These are phyloP conservation scores for Anacardium occidentale DNA, from an alignment of 345 rosid species.

Conservation along the genomic window DNA sequence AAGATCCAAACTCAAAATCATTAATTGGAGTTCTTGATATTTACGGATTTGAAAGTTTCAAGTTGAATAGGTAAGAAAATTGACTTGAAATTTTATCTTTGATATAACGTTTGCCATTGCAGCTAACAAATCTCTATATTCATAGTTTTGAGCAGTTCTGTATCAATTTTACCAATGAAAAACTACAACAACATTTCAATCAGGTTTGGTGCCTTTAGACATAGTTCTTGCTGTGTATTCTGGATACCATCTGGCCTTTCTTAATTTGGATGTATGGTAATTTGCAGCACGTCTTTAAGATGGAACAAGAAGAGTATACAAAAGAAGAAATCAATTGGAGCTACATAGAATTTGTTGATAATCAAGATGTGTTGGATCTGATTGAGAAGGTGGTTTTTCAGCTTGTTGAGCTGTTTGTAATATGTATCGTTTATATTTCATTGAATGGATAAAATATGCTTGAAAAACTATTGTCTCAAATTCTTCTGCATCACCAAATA, in stretches of 20 bases:
- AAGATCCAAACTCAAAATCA: slow-evolving; percentile 95
- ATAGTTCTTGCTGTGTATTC: slow-evolving; percentile 10
- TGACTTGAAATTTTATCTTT: slow-evolving; percentile 25
- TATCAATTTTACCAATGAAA: slow-evolving; percentile 97
- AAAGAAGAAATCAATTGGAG: slow-evolving; percentile 99
- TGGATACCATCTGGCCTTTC: slow-evolving; percentile 10
- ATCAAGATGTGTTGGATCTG: slow-evolving; percentile 96
- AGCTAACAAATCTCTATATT: slow-evolving; percentile 27
- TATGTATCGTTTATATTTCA: slow-evolving; percentile 11
- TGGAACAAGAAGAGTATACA: slow-evolving; percentile 99
- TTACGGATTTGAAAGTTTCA: slow-evolving; percentile 98
- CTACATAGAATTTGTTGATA: slow-evolving; percentile 99
- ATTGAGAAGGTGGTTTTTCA: slow-evolving; percentile 76
- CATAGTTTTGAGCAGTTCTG: slow-evolving; percentile 97
- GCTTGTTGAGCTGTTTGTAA: slow-evolving; percentile 14
- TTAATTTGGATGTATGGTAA: slow-evolving; percentile 22
- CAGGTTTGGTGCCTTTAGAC: slow-evolving; percentile 53
- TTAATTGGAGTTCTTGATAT: slow-evolving; percentile 98
- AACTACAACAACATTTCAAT: slow-evolving; percentile 98
- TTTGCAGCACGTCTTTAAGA: slow-evolving; percentile 95
- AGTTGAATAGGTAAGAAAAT: slow-evolving; percentile 73
- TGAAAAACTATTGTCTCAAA: slow-evolving; percentile 2
- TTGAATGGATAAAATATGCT: slow-evolving; percentile 5
- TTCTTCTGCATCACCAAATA: slow-evolving; percentile 17
- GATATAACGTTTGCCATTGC: slow-evolving; percentile 4